Percentiles rank a stretch among this genome's conserved stretches.
These are phyloP conservation scores for Starmera caribaea DNA, from an alignment of 805 yeast genomes.

Conservation along the genomic window DNA sequence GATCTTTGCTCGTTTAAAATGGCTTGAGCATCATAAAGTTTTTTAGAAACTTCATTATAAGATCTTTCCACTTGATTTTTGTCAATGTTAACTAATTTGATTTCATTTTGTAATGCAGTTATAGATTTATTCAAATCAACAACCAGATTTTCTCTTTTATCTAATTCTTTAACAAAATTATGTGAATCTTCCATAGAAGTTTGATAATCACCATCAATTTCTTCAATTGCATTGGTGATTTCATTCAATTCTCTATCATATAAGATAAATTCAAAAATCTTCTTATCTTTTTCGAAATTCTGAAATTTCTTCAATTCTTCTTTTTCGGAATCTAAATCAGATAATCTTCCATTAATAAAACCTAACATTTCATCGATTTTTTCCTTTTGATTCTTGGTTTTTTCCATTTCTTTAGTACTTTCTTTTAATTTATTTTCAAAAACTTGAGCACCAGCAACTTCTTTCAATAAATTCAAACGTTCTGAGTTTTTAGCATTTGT, in stretches of 20 bases:
- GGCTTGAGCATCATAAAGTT: constrained; percentile 40
- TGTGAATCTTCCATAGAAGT: constrained; percentile 42
- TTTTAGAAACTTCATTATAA: constrained; percentile 36
- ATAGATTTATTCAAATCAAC: constrained; percentile 36
- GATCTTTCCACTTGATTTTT: constrained; percentile 42
- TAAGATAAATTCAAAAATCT: constrained; percentile 63
- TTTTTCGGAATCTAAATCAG: constrained; percentile 75
- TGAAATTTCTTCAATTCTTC: constrained; percentile 66
- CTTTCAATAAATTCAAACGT: constrained; percentile 69
- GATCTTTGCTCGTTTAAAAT: constrained; percentile 26
- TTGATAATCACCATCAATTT: constrained; percentile 48
- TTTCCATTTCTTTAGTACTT: constrained; percentile 69
- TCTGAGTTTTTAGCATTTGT: constrained; percentile 87
- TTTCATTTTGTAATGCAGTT: constrained; percentile 33
- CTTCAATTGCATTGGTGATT: constrained; percentile 49
- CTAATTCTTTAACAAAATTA: constrained; percentile 43
- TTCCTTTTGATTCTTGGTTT: constrained; percentile 57
- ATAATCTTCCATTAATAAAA: constrained; percentile 60
- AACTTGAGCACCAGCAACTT: constrained; percentile 90
- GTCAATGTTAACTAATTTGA: constrained; percentile 48
- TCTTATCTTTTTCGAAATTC: constrained; percentile 53
- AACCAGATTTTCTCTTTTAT: constrained; percentile 47
- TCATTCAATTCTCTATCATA: constrained; percentile 68
- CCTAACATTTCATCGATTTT: constrained; percentile 66
- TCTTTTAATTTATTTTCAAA: constrained; percentile 77